Base-by-base conservation (phyloP, 495 filamentous ascomycete genomes). In the Hyaloscypha variabilis region DNA sequence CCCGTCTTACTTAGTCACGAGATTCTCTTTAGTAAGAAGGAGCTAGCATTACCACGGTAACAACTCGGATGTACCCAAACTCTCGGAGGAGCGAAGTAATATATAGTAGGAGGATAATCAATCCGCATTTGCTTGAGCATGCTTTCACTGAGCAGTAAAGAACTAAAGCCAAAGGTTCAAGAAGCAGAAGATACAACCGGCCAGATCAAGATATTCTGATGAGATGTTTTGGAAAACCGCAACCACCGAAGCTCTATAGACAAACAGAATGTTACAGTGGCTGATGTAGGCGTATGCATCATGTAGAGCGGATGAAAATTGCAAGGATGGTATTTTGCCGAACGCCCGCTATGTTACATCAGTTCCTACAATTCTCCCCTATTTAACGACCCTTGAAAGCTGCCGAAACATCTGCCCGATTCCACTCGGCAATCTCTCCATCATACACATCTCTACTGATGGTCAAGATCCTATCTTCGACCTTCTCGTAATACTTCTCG, bases 401-500 rank as follows among this genome's bases (percentile, higher is more conserved):
- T 26, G 72, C 72, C 72, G 80, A 80, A 13, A 85, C 82, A 71
- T 86, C 83, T 21, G 72, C 74, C 64, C 80, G 72, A 11, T 79
- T 79, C 83, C 83, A 86, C 73, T 85, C 83, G 64, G 82, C 82
- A 61, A 82, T 57, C 62, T 86, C 83, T 23, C 83, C 83, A 29
- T 82, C 75, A 69, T 86, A 86, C 13, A 86, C 81, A 59, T 83
- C 80, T 25, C 82, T 79, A 42, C 80, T 82, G 53, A 96, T 78
- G 31, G 78, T 86, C 62, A 85, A 85, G 28, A 90, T 87, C 39
- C 91, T 80, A 69, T 94, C 86, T 67, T 89, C 87, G 3, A 91
- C 85, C 56, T 89, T 83, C 49, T 85, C 83, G 75, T 97, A 97
- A 59, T 87, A 89, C 52, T 76, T 79, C 79, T 96, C 92, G 70